Percentiles rank a stretch among this genome's conserved stretches.
Evolutionary conservation across 164 flowering plant genomes (phyloP).

Genomic region (Berberis vulgaris): DNA sequence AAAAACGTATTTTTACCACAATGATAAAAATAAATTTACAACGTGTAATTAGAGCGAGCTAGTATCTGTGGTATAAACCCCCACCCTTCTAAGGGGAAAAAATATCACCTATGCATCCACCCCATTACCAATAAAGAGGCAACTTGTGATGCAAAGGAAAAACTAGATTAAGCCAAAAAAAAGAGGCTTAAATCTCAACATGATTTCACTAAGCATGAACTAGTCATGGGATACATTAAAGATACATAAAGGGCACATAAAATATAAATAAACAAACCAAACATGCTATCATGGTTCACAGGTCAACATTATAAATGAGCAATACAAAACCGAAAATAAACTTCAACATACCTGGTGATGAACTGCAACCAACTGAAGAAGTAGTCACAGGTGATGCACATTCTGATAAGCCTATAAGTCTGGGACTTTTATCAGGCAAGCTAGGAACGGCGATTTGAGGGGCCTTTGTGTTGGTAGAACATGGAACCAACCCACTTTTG

Average conservation of each 20-base stretch:
- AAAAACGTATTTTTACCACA: too few species aligned
- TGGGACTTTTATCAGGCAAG: slow-evolving; percentile 47
- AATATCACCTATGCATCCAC: background rate
- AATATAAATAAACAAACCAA: background rate
- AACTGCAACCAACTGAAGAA: slow-evolving; percentile 82
- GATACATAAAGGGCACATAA: background rate
- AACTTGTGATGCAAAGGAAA: background rate
- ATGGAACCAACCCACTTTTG: slow-evolving; percentile 19
- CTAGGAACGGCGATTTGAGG: slow-evolving; percentile 15
- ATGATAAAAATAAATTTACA: background rate
- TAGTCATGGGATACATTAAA: background rate
- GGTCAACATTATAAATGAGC: too few species aligned
- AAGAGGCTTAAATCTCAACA: too few species aligned
- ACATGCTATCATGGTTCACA: background rate
- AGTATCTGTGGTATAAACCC: background rate
- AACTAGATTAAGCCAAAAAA: too few species aligned
- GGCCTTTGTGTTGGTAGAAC: slow-evolving; percentile 17
- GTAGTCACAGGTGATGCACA: slow-evolving; percentile 87
- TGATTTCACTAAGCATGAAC: too few species aligned
- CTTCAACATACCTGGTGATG: slow-evolving; percentile 50
- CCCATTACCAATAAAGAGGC: background rate
- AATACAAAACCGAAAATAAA: background rate
- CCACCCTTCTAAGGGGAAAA: too few species aligned
- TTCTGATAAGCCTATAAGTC: slow-evolving; percentile 32
- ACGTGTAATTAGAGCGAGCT: background rate